A percentile compares a stretch with the other conserved stretches of the same genome.
Conservation (phyloP, 345 rosid genomes). For the Anastatica hierochuntica region DNA sequence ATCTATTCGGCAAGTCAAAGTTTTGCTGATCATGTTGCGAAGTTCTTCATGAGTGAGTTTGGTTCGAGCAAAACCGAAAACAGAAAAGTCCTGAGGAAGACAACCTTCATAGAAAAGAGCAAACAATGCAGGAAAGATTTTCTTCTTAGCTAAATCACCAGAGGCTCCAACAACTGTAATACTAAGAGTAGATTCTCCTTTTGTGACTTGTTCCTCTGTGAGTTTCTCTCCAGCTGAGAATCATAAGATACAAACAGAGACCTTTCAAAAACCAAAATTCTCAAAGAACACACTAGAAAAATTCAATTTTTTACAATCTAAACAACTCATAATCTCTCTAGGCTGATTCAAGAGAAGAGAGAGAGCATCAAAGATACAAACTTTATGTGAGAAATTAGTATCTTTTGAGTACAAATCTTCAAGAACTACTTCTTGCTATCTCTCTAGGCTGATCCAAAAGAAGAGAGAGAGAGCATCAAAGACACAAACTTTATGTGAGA, state of each 20-base stretch:
- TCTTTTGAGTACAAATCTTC: neutral
- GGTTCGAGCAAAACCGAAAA: constrained; percentile 79
- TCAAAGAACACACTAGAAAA: too few relatives aligned
- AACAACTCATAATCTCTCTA: too few relatives aligned
- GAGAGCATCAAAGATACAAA: too few relatives aligned
- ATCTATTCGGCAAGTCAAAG: constrained; percentile 83
- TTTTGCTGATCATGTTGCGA: constrained; percentile 57
- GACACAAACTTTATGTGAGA: too few relatives aligned
- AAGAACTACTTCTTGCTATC: too few relatives aligned
- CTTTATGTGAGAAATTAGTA: too few relatives aligned
- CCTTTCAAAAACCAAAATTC: too few relatives aligned
- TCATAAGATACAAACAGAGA: neutral
- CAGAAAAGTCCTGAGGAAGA: constrained; percentile 57
- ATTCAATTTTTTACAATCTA: too few relatives aligned
- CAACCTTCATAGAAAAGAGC: constrained; percentile 81
- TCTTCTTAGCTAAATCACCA: constrained; percentile 90
- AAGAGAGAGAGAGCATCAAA: neutral
- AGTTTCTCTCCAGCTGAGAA: constrained; percentile 31
- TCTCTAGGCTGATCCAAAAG: too few relatives aligned
- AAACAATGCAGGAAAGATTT: constrained; percentile 85
- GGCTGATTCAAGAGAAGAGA: too few relatives aligned
- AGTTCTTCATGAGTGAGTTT: constrained; percentile 70
- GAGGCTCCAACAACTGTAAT: constrained; percentile 92
- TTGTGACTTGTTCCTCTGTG: constrained; percentile 22
- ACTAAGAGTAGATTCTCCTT: constrained; percentile 47